Evolutionary conservation across 2,329 filamentous ascomycete species (phyloP).

Genomic region (Thielaviopsis euricoi): DNA sequence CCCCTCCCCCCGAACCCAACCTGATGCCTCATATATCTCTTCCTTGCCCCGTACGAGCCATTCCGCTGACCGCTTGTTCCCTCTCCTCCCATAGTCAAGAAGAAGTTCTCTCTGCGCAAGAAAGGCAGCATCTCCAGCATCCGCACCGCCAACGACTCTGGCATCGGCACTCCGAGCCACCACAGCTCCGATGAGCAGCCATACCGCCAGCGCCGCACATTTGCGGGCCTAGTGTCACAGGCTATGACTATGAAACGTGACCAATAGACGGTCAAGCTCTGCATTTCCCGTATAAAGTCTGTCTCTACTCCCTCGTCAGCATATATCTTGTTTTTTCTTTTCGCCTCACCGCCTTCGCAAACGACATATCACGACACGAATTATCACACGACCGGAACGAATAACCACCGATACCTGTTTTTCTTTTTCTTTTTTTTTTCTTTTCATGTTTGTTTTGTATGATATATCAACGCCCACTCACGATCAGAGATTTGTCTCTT

Average conservation of each 20-base stretch:
- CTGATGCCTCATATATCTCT: too few species aligned
- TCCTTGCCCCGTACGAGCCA: neutral
- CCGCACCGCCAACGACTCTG: constrained; percentile 10
- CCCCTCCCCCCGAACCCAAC: neutral
- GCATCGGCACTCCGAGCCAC: constrained; percentile 9
- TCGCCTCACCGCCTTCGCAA: neutral
- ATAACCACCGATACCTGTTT: neutral
- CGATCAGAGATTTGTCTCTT: neutral
- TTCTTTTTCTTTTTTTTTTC: constrained; percentile 2
- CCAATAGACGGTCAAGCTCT: neutral
- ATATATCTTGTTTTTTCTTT: neutral
- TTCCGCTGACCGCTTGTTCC: neutral
- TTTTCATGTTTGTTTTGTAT: constrained; percentile 7
- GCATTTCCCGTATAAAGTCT: neutral
- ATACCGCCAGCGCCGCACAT: constrained; percentile 1
- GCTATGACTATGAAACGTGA: constrained; percentile 1
- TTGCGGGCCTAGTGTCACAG: constrained; percentile 2
- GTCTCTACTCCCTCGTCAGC: too few species aligned
- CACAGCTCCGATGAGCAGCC: constrained; percentile 5
- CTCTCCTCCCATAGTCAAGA: constrained; percentile 8
- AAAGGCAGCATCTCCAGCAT: constrained; percentile 4
- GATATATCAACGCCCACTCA: neutral
- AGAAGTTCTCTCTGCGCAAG: constrained; percentile 9
- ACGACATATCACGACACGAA: constrained; percentile 7
- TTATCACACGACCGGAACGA: constrained; percentile 11